These are phyloP conservation scores for Talaromyces funiculosus DNA, from an alignment of 2,329 filamentous ascomycete genomes.

Conservation along the genomic window DNA sequence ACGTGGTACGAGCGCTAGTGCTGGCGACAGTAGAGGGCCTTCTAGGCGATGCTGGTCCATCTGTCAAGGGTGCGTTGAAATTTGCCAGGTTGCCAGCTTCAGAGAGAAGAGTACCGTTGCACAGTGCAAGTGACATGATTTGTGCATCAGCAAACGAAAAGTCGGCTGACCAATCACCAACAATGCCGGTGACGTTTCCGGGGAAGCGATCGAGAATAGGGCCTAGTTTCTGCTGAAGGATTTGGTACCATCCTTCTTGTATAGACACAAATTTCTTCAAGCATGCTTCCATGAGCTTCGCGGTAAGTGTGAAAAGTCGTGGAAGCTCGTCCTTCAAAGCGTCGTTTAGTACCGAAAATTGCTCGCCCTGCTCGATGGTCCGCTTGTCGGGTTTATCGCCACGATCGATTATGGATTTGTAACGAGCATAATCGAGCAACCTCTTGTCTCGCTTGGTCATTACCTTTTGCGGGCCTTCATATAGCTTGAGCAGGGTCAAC, in stretches of 20 bases:
- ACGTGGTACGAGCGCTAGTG: conserved; percentile 53
- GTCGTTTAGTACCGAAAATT: conserved; percentile 87
- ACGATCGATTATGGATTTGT: conserved; percentile 67
- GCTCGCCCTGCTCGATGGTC: conserved; percentile 74
- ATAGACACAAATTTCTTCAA: conserved; percentile 78
- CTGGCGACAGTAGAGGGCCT: conserved; percentile 48
- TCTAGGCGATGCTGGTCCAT: conserved; percentile 38
- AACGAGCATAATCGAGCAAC: conserved; percentile 81
- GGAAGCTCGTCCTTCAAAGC: conserved; percentile 90
- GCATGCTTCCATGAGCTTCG: conserved; percentile 76
- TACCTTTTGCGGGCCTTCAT: conserved; percentile 76
- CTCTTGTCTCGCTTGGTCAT: conserved; percentile 95
- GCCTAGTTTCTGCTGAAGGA: conserved; percentile 78
- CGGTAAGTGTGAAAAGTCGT: conserved; percentile 72
- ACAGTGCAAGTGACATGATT: conserved; percentile 65
- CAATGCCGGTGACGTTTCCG: conserved; percentile 65
- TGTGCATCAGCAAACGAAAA: conserved; percentile 70
- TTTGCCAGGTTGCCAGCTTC: conserved; percentile 56
- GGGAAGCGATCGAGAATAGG: conserved; percentile 64
- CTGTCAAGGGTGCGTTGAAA: conserved; percentile 49
- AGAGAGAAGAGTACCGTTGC: conserved; percentile 64
- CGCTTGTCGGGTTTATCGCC: conserved; percentile 86
- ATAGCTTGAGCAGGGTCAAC: conserved; percentile 68
- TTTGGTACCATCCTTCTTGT: conserved; percentile 74
- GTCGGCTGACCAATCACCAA: conserved; percentile 71